Conservation (phyloP, 768 basidiomycete species). For the Termitomyces sp. region DNA sequence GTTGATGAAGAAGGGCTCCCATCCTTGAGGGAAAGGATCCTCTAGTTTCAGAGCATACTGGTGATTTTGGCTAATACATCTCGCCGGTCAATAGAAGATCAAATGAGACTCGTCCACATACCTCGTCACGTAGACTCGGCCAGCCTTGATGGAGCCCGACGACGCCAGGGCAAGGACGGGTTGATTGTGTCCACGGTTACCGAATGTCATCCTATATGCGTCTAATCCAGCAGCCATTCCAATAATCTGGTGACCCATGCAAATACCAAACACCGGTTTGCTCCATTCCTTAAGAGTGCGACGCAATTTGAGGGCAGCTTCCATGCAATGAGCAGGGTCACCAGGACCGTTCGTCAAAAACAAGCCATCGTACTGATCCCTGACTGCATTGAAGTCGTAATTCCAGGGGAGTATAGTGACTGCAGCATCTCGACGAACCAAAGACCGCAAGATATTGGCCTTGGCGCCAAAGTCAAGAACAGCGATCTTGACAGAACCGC, state of each 20-base stretch:
- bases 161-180: conserved; percentile 95
- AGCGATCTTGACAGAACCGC: conserved; percentile 87
- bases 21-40: conserved; percentile 94
- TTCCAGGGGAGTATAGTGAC: conserved; percentile 98
- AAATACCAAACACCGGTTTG: conserved; percentile 95
- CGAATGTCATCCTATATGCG: conserved; percentile 98
- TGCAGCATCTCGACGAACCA: conserved; percentile 86
- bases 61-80: conserved; percentile 76
- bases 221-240: conserved; percentile 97
- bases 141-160: conserved; percentile 90
- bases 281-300: conserved; percentile 85
- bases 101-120: conserved; percentile 23
- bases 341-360: conserved; percentile 98
- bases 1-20: conserved; percentile 99
- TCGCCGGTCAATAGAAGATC: conserved; percentile 2
- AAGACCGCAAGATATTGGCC: conserved; percentile 92
- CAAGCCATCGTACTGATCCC: conserved; percentile 90
- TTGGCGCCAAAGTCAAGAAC: conserved; percentile 97
- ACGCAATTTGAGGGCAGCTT: conserved; percentile 76
- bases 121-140: conserved; percentile 96
- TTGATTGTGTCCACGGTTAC: conserved; percentile 99
- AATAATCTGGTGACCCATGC: conserved; percentile 98
- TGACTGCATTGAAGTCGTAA: conserved; percentile 89
- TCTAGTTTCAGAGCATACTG: conserved; percentile 95
- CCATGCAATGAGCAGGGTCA: conserved; percentile 86